These are phyloP conservation scores for Colletotrichum destructivum DNA, from an alignment of 2,329 filamentous ascomycete species.

Conservation along the genomic window DNA sequence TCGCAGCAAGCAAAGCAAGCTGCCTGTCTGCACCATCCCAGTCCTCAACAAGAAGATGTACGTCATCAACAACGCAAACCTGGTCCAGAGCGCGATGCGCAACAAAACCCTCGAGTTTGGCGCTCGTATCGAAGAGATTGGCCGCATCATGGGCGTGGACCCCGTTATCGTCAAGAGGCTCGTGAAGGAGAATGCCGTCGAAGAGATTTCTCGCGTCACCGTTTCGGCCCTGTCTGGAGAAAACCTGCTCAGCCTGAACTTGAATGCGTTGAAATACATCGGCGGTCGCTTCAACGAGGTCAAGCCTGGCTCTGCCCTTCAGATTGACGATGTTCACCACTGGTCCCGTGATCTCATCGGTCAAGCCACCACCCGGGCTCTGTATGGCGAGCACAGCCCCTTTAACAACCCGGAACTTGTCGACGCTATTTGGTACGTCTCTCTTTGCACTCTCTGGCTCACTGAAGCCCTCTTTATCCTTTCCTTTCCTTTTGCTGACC, in stretches of 20 bases:
- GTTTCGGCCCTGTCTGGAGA: constrained; percentile 50
- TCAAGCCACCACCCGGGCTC: constrained; percentile 53
- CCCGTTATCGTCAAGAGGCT: constrained; percentile 53
- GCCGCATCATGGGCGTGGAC: constrained; percentile 44
- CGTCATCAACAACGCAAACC: constrained; percentile 57
- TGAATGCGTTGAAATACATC: constrained; percentile 54
- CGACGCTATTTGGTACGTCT: constrained; percentile 10
- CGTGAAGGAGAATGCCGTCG: constrained; percentile 52
- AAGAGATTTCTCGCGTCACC: constrained; percentile 51
- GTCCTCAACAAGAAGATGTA: constrained; percentile 62
- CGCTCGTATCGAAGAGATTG: constrained; percentile 55
- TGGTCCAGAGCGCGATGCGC: constrained; percentile 58
- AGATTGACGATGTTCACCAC: constrained; percentile 52
- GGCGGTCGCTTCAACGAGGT: constrained; percentile 48
- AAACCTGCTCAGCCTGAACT: constrained; percentile 53
- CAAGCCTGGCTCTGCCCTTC: constrained; percentile 8
- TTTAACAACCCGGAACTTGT: constrained; percentile 45
- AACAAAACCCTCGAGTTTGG: constrained; percentile 56
- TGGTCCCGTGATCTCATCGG: constrained; percentile 58
- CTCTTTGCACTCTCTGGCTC: not conserved
- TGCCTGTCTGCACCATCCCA: constrained; percentile 60
- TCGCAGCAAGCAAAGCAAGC: constrained; percentile 45
- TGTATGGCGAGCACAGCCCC: constrained; percentile 62
- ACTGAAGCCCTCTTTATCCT: too few species aligned
- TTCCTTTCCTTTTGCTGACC: not conserved